phyloP scores from a whole-genome alignment of 495 filamentous ascomycete genomes.

The Neurospora discreta region DNA sequence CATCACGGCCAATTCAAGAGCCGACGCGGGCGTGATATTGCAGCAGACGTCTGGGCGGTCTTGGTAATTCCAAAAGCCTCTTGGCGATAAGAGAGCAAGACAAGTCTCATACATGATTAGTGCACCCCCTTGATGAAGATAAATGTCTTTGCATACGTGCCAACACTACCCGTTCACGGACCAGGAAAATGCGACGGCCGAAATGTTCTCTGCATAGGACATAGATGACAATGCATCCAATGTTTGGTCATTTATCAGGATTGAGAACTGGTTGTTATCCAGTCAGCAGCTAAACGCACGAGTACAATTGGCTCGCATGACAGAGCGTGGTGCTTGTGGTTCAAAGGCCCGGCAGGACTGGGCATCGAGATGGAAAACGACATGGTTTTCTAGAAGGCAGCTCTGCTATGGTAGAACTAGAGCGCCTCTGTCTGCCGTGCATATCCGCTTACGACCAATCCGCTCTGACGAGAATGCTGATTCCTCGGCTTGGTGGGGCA shows the following conservation, averaged over 20 bases:
- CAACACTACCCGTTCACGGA: not conserved
- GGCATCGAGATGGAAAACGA: not conserved
- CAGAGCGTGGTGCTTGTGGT: not conserved
- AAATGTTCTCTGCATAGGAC: not conserved
- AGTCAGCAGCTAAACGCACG: not conserved
- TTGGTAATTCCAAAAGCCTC: conserved; percentile 15
- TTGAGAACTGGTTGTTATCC: not conserved
- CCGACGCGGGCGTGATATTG: conserved; percentile 15
- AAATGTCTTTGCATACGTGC: not conserved
- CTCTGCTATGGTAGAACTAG: not conserved
- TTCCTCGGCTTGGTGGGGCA: not conserved
- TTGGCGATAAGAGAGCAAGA: conserved; percentile 9
- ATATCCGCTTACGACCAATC: not conserved
- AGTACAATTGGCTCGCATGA: not conserved
- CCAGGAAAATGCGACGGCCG: not conserved
- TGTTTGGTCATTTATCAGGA: not conserved
- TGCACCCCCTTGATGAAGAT: not conserved
- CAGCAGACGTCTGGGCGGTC: conserved; percentile 9
- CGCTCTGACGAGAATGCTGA: not conserved
- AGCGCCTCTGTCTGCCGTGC: not conserved
- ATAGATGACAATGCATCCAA: not conserved
- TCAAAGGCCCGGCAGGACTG: not conserved
- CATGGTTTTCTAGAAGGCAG: not conserved
- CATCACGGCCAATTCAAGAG: conserved; percentile 1
- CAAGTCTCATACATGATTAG: conserved; percentile 1